Conservation (phyloP, 2,329 filamentous ascomycete species). For the Penicillium sp. region DNA sequence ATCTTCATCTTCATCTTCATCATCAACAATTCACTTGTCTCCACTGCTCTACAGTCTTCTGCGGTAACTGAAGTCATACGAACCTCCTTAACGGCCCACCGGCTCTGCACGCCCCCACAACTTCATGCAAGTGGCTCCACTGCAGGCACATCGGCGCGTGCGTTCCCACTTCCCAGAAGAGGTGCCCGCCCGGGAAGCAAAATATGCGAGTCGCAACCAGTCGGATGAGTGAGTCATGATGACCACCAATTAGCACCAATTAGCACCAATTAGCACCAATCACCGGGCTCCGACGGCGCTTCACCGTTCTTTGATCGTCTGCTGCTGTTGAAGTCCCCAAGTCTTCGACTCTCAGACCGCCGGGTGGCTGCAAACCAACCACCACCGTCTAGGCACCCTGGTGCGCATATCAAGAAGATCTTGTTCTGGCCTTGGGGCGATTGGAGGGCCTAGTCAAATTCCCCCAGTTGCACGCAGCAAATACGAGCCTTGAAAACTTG, state of each 20-base stretch:
- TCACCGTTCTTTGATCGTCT: conserved; percentile 15
- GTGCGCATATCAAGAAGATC: background rate
- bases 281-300: background rate
- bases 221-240: conserved; percentile 14
- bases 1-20: too few relatives aligned
- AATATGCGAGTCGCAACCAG: conserved; percentile 1
- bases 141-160: background rate
- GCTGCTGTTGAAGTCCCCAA: too few relatives aligned
- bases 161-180: background rate
- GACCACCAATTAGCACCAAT: conserved; percentile 4
- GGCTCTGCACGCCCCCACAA: background rate
- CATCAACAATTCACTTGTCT: too few relatives aligned
- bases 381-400: background rate
- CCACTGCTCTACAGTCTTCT: too few relatives aligned
- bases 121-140: background rate
- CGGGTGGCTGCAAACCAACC: background rate
- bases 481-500: background rate
- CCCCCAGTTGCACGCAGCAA: background rate
- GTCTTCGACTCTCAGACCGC: conserved; percentile 4
- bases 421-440: background rate
- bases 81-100: too few relatives aligned
- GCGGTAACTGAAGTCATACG: too few relatives aligned
- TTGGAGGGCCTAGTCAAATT: background rate
- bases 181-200: conserved; percentile 9
- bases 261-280: conserved; percentile 3